A percentile compares a stretch with the other conserved stretches of the same genome.
Conservation (phyloP, 2,329 filamentous ascomycete species). For the Xylaria polymorpha region DNA sequence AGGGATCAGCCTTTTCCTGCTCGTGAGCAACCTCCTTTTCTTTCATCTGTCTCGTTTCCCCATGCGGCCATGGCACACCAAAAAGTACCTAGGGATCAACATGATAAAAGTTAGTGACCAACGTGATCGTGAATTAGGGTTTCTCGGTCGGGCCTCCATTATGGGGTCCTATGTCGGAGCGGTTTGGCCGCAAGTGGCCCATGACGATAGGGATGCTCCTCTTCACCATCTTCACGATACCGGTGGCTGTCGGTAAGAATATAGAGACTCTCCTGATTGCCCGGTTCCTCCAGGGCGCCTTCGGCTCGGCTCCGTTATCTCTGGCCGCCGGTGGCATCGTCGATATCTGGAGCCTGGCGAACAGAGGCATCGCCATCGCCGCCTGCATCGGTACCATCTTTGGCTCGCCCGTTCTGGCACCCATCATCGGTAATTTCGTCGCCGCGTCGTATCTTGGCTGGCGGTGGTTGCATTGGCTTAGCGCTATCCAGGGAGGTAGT, state of each 20-base stretch:
- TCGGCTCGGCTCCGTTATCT: slow-evolving; percentile 56
- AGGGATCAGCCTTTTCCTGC: slow-evolving; percentile 36
- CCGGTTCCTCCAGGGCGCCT: slow-evolving; percentile 59
- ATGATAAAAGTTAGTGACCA: slow-evolving; percentile 8
- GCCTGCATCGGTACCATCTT: slow-evolving; percentile 49
- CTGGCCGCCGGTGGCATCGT: slow-evolving; percentile 58
- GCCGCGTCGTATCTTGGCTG: slow-evolving; percentile 35
- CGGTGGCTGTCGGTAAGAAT: slow-evolving; percentile 50
- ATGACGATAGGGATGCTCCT: slow-evolving; percentile 57
- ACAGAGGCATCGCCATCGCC: slow-evolving; percentile 52
- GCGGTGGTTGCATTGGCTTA: slow-evolving; percentile 48
- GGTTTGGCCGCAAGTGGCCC: slow-evolving; percentile 57
- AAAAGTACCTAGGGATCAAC: neutral
- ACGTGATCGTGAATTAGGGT: slow-evolving; percentile 20
- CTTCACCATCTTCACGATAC: slow-evolving; percentile 59
- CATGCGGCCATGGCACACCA: too few species aligned
- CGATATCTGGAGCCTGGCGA: slow-evolving; percentile 55
- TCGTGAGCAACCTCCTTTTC: slow-evolving; percentile 25
- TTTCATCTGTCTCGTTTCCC: neutral
- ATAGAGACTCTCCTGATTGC: slow-evolving; percentile 42
- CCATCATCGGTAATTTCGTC: slow-evolving; percentile 39
- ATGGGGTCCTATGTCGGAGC: slow-evolving; percentile 58
- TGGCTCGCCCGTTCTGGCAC: slow-evolving; percentile 32
- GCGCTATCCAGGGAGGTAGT: slow-evolving; percentile 44
- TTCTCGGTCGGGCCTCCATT: slow-evolving; percentile 54